Conservation (phyloP, 2,329 filamentous ascomycete genomes). For the Ceratocystis destructans region DNA sequence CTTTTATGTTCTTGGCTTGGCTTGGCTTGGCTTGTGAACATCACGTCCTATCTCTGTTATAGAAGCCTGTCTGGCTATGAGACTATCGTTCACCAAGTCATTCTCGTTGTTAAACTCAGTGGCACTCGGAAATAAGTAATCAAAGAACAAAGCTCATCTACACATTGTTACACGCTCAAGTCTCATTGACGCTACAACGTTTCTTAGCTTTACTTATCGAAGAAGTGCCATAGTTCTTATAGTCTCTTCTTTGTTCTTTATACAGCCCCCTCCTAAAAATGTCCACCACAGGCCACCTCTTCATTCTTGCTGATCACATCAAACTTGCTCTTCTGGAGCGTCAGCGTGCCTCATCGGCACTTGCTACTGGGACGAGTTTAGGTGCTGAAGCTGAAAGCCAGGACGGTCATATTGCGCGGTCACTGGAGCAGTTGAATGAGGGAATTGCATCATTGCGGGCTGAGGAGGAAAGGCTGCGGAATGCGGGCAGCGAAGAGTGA, state of each 20-base stretch:
- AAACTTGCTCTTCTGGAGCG: conserved; percentile 90
- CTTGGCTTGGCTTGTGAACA: not conserved
- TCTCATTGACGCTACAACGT: too few relatives aligned
- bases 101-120: too few relatives aligned
- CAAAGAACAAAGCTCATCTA: too few relatives aligned
- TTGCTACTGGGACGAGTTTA: conserved; percentile 42
- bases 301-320: conserved; percentile 89
- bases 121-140: too few relatives aligned
- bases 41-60: not conserved
- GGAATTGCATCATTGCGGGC: conserved; percentile 58
- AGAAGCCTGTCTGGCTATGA: too few relatives aligned
- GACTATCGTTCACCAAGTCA: too few relatives aligned
- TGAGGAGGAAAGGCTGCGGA: conserved; percentile 49
- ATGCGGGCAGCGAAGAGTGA: conserved; percentile 50
- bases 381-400: conserved; percentile 67
- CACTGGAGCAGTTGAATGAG: conserved; percentile 71
- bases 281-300: conserved; percentile 60
- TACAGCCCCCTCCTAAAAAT: conserved; percentile 26
- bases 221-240: not conserved
- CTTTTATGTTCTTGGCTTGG: not conserved
- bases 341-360: conserved; percentile 47
- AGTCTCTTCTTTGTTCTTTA: not conserved
- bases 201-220: too few relatives aligned
- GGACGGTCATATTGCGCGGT: conserved; percentile 78
- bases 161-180: too few relatives aligned